Percentiles rank a stretch among this genome's conserved stretches.
Evolutionary conservation across 306 rosid species (phyloP).

Genomic region (Fragaria vesca): DNA sequence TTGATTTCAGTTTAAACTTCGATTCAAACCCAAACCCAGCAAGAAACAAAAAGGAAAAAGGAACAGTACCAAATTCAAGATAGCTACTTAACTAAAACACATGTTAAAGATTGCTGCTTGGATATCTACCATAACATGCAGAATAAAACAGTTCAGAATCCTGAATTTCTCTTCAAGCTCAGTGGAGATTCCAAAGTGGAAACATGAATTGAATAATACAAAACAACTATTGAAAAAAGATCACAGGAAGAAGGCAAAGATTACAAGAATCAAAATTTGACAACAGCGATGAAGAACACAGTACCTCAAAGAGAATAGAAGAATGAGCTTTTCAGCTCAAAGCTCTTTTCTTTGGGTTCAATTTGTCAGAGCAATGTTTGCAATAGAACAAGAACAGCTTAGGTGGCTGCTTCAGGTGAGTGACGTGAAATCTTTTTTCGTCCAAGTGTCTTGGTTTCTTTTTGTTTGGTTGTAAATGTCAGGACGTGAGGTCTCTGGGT

Average conservation of each 20-base stretch:
- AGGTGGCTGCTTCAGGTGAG: neutral
- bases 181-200: neutral
- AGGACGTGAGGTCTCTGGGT: neutral
- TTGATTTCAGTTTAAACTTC: neutral
- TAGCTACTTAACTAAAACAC: neutral
- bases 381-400: neutral
- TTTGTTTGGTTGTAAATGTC: neutral
- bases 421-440: neutral
- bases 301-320: conserved; percentile 6
- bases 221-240: neutral
- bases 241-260: neutral
- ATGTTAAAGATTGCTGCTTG: neutral
- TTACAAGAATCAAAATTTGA: neutral
- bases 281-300: neutral
- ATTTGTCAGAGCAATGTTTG: neutral
- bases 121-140: neutral
- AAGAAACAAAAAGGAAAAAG: neutral
- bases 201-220: neutral
- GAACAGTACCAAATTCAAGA: neutral
- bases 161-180: neutral
- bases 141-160: neutral
- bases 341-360: neutral
- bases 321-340: conserved; percentile 14
- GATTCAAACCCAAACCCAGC: neutral
- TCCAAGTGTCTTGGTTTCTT: neutral